phyloP scores from a whole-genome alignment of 116 monocot genomes.

The Trichopus zeylanicus region DNA sequence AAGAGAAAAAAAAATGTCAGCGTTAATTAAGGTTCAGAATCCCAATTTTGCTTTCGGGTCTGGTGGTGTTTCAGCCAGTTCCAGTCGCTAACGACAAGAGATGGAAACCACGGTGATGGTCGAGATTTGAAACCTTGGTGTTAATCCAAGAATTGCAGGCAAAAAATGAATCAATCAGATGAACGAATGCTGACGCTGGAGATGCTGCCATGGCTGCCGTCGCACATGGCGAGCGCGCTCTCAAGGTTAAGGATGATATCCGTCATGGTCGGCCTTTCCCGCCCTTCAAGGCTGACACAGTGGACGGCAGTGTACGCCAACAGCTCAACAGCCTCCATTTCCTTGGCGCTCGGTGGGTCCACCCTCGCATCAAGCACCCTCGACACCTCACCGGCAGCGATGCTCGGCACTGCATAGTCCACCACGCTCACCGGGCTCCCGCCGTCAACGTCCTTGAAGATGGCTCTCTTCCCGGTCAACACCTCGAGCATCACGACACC shows the following conservation, averaged over 20 bases:
- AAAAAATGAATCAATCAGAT: slow-evolving; percentile 4
- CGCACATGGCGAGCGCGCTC: slow-evolving; percentile 52
- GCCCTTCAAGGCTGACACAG: slow-evolving; percentile 64
- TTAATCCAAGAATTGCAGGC: no score
- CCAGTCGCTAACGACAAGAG: no score
- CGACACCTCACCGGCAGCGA: slow-evolving; percentile 33
- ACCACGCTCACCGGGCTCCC: slow-evolving; percentile 59
- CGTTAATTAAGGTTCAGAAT: no score
- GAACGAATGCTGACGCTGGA: slow-evolving; percentile 2
- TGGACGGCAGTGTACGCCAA: slow-evolving; percentile 60
- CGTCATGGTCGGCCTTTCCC: slow-evolving; percentile 55
- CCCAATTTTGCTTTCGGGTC: no score
- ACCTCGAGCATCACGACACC: slow-evolving; percentile 89
- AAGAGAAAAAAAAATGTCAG: no score
- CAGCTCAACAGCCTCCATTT: slow-evolving; percentile 77
- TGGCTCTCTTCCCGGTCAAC: slow-evolving; percentile 60
- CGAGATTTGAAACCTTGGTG: no score
- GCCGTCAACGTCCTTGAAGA: slow-evolving; percentile 49
- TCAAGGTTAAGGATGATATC: slow-evolving; percentile 71
- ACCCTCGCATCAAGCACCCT: slow-evolving; percentile 50
- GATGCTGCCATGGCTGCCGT: slow-evolving; percentile 14
- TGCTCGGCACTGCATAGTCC: slow-evolving; percentile 56
- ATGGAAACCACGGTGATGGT: no score
- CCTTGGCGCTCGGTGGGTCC: slow-evolving; percentile 10
- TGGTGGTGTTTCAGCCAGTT: no score